A percentile compares a stretch with the other conserved stretches of the same genome.
Conservation (phyloP, 371 early-diverging fungal species). For the Globomyces sp. region DNA sequence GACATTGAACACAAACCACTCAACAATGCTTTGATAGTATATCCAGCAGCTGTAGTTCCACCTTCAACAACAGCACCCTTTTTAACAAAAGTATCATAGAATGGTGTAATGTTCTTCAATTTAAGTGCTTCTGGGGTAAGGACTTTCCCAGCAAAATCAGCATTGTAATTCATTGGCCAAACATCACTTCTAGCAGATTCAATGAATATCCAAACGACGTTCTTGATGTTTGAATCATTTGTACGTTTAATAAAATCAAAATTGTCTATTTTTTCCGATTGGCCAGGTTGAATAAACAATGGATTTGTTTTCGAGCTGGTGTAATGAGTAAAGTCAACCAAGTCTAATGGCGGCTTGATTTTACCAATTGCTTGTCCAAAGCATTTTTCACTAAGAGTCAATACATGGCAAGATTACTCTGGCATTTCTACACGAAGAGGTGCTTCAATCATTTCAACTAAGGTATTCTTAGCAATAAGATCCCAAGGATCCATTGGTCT, state of each 20-base stretch:
- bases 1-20: neutral
- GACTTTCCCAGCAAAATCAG: neutral
- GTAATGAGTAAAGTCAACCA: no score
- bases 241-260: neutral
- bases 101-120: neutral
- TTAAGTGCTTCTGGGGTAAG: neutral
- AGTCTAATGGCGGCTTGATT: no score
- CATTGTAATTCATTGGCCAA: neutral
- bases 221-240: neutral
- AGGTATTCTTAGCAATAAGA: no score
- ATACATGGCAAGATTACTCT: no score
- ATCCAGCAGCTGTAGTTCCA: neutral
- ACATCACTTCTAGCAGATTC: neutral
- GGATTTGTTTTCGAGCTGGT: no score
- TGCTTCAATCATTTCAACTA: no score
- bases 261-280: neutral
- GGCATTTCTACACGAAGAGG: no score
- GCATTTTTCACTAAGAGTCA: no score
- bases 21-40: neutral
- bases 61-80: neutral
- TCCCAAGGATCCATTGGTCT: no score
- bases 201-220: neutral
- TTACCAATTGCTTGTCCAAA: no score
- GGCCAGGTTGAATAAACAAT: no score
- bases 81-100: neutral